phyloP scores from a whole-genome alignment of 78 protist genomes.

The Dictyostelium purpureum region DNA sequence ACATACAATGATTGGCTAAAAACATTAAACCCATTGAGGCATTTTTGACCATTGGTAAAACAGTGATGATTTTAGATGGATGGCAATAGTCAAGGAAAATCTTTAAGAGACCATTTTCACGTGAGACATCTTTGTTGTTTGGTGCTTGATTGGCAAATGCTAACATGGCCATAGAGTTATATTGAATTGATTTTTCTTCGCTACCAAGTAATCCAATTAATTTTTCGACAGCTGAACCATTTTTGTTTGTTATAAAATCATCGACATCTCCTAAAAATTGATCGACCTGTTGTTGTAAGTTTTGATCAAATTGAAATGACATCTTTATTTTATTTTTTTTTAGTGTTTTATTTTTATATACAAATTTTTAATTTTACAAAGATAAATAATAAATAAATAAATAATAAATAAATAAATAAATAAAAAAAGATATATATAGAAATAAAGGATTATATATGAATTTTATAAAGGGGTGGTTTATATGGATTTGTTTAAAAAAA shows the following conservation, averaged over 20 bases:
- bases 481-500: no score
- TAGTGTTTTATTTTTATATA: neutral
- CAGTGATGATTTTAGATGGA: neutral
- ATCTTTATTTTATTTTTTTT: neutral
- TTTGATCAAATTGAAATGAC: conserved; percentile 42
- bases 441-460: no score
- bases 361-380: neutral
- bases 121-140: conserved; percentile 38
- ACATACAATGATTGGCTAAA: conserved; percentile 56
- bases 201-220: neutral
- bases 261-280: conserved; percentile 71
- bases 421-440: neutral
- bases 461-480: no score
- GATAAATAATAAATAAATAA: neutral
- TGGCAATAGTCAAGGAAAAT: conserved; percentile 2
- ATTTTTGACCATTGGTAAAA: conserved; percentile 39
- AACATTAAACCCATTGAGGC: conserved; percentile 72
- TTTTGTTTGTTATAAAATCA: conserved; percentile 27
- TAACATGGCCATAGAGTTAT: conserved; percentile 41
- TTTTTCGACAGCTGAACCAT: conserved; percentile 20
- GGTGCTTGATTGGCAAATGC: conserved; percentile 73
- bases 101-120: conserved; percentile 48
- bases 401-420: neutral
- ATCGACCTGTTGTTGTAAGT: conserved; percentile 35
- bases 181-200: conserved; percentile 45